Base-by-base conservation (phyloP, 768 basidiomycete species). In the Leccinum obscurum region DNA sequence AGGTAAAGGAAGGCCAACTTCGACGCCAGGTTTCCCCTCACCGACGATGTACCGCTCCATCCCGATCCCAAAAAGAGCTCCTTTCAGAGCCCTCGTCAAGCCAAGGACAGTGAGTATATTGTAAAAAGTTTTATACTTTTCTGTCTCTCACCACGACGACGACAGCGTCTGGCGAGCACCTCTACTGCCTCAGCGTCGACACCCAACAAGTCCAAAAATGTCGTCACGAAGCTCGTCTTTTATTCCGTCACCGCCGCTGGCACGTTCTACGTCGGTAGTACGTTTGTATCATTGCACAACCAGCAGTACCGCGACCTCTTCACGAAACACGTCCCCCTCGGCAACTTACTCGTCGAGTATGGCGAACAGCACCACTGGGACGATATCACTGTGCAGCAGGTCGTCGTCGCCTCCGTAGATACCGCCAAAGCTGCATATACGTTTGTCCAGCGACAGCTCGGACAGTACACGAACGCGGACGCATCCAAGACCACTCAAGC, bases 301-400 rank as follows among this genome's bases (percentile, higher is more conserved):
- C 20, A 48, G 15, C 73, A 78, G 2, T 97, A 95, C 78, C 87
- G 90, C 70, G 90, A 95, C 64, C 81, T 96, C 71, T 97, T 97
- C 80, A 81, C 86, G 58, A 84, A 88, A 66, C 80, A 83, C 48
- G 85, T 95, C 56, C 95, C 95, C 2, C 80, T 92, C 41, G 94
- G 87, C 30, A 83, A 88, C 62, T 70, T 83, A 17, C 80, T 95
- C 74, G 79, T 95, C 44, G 89, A 95, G 60, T 93, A 86, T 68
- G 90, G 89, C 10, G 93, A 97, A 68, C 79, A 82, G 30, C 78
- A 86, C 58, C 82, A 85, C 14, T 95, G 92, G 91, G 90, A 95
- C 66, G 83, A 80, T 6, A 75, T 92, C 61, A 91, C 92, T 34
- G 60, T 85, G 20, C 78, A 82, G 55, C 80, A 87, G 62, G 80